Base-by-base conservation (phyloP, 495 filamentous ascomycete species). In the Penicillium chermesinum region DNA sequence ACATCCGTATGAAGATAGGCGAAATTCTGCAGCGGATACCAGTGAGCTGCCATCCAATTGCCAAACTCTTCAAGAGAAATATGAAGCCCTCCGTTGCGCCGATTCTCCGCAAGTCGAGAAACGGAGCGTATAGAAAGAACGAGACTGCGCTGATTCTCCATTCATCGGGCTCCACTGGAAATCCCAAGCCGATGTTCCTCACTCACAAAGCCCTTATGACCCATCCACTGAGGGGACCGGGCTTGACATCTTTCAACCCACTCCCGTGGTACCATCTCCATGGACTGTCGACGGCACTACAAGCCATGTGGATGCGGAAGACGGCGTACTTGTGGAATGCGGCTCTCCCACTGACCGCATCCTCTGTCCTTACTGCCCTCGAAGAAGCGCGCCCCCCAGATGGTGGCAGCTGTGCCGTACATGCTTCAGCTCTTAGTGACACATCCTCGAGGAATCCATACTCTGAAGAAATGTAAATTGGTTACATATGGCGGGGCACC, bases 121-220 rank as follows among this genome's bases (percentile, higher is more conserved):
- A 61, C 20, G 50, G 56, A 0, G 57, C 63, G 19, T 37, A 35
- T 1, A 63, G 52, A 27, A 57, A 33, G 62, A 72, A 55, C 57
- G 53, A 69, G 57, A 61, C 55, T 42, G 53, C 64, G 5, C 48
- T 78, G 33, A 80, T 82, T 12, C 62, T 77, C 37, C 80, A 83
- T 55, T 81, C 77, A 0, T 81, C 78, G 0, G 80, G 80, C 2
- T 80, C 77, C 0, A 84, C 79, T 1, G 78, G 80, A 0, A 67
- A 70, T 8, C 80, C 79, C 0, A 83, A 84, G 49, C 75, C 79
- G 1, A 49, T 78, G 0, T 64, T 56, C 41, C 58, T 73, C 15
- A 65, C 62, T 16, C 66, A 75, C 40, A 54, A 58, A 35, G 66
- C 66, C 1, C 64, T 62, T 44, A 71, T 68, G 70, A 75, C 54